These are phyloP conservation scores for Ustulina deusta DNA, from an alignment of 2,329 filamentous ascomycete species.

Conservation along the genomic window DNA sequence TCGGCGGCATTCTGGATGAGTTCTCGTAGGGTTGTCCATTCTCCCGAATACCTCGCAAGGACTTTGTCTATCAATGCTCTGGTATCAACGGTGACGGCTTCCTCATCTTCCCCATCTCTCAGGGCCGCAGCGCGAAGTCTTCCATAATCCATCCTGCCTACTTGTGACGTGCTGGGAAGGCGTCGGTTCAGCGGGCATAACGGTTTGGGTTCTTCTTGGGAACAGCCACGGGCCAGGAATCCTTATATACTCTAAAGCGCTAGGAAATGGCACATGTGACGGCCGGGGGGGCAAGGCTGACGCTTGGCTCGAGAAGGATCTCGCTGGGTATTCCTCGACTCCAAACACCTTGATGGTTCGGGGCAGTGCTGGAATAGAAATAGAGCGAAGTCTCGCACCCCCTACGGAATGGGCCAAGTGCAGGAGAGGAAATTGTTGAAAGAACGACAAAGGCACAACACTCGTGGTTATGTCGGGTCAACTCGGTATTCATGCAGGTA, in stretches of 20 bases:
- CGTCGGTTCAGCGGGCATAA: constrained; percentile 35
- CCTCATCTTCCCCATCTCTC: constrained; percentile 87
- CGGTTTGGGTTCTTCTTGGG: constrained; percentile 2
- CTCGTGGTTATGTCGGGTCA: constrained; percentile 5
- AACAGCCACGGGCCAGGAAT: neutral
- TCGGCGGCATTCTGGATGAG: constrained; percentile 99
- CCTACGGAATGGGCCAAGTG: neutral
- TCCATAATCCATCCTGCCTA: constrained; percentile 73
- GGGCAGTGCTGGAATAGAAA: constrained; percentile 11
- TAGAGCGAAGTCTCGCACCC: neutral
- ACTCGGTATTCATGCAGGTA: neutral
- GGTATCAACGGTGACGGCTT: constrained; percentile 98
- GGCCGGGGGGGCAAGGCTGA: constrained; percentile 18
- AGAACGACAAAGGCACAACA: constrained; percentile 18
- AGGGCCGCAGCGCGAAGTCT: constrained; percentile 88
- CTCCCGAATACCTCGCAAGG: constrained; percentile 92
- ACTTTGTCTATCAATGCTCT: constrained; percentile 98
- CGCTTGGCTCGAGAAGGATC: constrained; percentile 14
- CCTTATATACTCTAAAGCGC: neutral
- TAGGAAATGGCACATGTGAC: neutral
- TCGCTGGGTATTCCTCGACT: constrained; percentile 24
- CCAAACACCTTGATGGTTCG: neutral
- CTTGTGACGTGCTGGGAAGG: constrained; percentile 19
- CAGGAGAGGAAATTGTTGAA: constrained; percentile 4
- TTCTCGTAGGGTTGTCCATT: constrained; percentile 91